Evolutionary conservation across 2,329 filamentous ascomycete species (phyloP), one percentile per base, ranked within the genome.

Genomic region (Verticillium nubilum): DNA sequence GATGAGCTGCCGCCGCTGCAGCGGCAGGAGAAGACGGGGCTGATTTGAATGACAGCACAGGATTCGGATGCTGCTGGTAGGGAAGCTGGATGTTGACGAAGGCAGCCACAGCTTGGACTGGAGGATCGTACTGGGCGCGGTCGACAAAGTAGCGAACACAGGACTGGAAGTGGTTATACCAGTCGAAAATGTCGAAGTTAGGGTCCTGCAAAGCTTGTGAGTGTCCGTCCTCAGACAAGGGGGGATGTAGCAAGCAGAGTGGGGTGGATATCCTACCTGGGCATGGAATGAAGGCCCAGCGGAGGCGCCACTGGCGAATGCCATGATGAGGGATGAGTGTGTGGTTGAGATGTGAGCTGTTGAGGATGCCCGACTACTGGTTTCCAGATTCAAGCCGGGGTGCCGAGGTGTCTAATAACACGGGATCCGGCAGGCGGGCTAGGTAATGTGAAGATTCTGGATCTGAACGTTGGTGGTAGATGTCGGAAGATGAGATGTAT

Each of bases 121-220:
- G 85, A 19, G 82, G 84, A 64, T 87, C 89, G 73, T 96, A 88
- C 72, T 98, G 94, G 6, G 92, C 92, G 69, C 94, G 87, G 68
- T 97, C 91, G 68, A 98, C 80, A 70, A 98, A 99, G 77, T 94
- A 97, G 60, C 86, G 86, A 66, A 94, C 87, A 75, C 95, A 99
- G 65, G 87, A 92, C 74, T 95, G 89, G 73, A 96, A 96, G 61
- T 90, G 89, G 10, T 91, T 90, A 72, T 96, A 90, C 95, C 95
- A 98, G 62, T 92, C 90, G 71, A 97, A 89, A 64, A 97, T 90
- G 73, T 94, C 90, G 74, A 93, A 88, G 54, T 80, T 75, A 57
- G 72, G 69, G 62, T 80, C 76, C 62, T 77, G 72, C 62, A 81
- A 79, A 6, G 77, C 75, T 79, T 81, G 68, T 35, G 57, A 47